phyloP scores from a whole-genome alignment of 148 eudicot genomes.

The Diospyros lotus region DNA sequence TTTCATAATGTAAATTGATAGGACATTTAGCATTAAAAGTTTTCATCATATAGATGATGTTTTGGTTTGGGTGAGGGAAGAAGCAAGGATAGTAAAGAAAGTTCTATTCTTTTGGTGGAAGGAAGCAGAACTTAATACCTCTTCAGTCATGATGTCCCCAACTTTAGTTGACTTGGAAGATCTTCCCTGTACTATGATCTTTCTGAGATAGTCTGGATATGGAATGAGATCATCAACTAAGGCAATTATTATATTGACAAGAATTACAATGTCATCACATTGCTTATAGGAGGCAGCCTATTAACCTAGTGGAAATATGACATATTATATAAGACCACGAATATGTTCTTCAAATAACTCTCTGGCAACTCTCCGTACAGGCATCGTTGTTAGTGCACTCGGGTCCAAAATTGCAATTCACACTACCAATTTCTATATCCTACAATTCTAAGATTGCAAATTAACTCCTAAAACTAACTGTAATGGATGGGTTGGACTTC shows the following conservation, averaged over 20 bases:
- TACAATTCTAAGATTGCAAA: background rate
- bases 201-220: slow-evolving; percentile 97
- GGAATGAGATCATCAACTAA: slow-evolving; percentile 16
- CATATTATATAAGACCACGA: background rate
- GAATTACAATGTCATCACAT: background rate
- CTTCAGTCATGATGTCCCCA: slow-evolving; percentile 99
- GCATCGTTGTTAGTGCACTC: background rate
- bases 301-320: background rate
- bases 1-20: background rate
- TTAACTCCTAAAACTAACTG: background rate
- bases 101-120: background rate
- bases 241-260: background rate
- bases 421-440: background rate
- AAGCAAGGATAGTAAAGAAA: background rate
- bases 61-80: background rate
- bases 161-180: slow-evolving; percentile 97
- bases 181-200: slow-evolving; percentile 99
- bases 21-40: background rate
- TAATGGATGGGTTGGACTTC: background rate
- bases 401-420: background rate
- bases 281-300: background rate
- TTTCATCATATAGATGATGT: too few relatives aligned
- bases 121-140: slow-evolving; percentile 39
- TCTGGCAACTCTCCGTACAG: background rate
- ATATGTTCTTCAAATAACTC: background rate